These are phyloP conservation scores for Solioccasus polychromus DNA, from an alignment of 768 basidiomycete species.

Conservation along the genomic window DNA sequence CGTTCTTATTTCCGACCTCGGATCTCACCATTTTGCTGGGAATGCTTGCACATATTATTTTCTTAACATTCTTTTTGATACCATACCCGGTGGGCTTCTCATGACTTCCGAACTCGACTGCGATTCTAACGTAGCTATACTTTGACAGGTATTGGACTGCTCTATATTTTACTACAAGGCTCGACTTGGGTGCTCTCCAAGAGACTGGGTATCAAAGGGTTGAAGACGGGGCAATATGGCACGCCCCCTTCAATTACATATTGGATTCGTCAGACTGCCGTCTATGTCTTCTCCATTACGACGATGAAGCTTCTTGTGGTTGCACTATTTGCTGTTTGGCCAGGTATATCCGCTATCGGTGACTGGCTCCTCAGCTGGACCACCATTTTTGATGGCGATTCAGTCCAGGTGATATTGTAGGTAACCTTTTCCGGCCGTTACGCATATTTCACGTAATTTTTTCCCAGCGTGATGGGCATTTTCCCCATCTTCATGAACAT, in stretches of 20 bases:
- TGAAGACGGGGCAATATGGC: slow-evolving; percentile 87
- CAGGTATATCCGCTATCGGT: slow-evolving; percentile 70
- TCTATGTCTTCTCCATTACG: slow-evolving; percentile 79
- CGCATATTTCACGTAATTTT: slow-evolving; percentile 8
- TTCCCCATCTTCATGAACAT: slow-evolving; percentile 90
- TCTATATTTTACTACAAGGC: slow-evolving; percentile 69
- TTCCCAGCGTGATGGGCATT: slow-evolving; percentile 81
- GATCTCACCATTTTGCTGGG: slow-evolving; percentile 62
- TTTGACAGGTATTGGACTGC: slow-evolving; percentile 68
- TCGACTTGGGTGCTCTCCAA: slow-evolving; percentile 65
- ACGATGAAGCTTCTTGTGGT: slow-evolving; percentile 94
- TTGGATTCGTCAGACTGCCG: slow-evolving; percentile 75
- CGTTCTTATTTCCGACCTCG: slow-evolving; percentile 73
- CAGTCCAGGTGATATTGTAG: slow-evolving; percentile 77
- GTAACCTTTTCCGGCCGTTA: slow-evolving; percentile 29
- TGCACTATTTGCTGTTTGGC: slow-evolving; percentile 65
- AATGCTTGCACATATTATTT: slow-evolving; percentile 95
- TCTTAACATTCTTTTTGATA: slow-evolving; percentile 86
- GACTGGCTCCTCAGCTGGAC: slow-evolving; percentile 87
- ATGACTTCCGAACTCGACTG: neutral
- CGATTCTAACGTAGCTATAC: slow-evolving; percentile 6
- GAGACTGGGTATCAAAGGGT: slow-evolving; percentile 65
- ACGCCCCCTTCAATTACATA: slow-evolving; percentile 69
- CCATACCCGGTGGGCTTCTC: slow-evolving; percentile 56
- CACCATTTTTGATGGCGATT: slow-evolving; percentile 56